A percentile compares a stretch with the other conserved stretches of the same genome.
phyloP scores from a whole-genome alignment of 2,329 filamentous ascomycete species.

The Pezicula rhizophila region DNA sequence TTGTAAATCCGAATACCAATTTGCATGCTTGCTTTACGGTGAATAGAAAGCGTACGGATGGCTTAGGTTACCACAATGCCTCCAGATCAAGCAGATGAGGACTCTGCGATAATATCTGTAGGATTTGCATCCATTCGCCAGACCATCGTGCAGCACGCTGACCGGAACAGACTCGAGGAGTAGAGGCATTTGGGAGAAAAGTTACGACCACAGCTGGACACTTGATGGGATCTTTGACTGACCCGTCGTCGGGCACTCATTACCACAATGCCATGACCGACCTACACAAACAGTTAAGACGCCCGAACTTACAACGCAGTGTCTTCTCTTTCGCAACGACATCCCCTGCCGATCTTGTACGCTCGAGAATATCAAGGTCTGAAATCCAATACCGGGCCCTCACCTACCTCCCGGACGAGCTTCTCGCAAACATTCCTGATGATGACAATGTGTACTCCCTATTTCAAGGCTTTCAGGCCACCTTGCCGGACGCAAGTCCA shows the following conservation, averaged over 20 bases:
- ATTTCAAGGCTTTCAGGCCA: slow-evolving; percentile 94
- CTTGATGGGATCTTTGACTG: slow-evolving; percentile 66
- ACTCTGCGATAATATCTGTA: slow-evolving; percentile 28
- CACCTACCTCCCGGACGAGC: slow-evolving; percentile 81
- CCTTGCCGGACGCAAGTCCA: slow-evolving; percentile 66
- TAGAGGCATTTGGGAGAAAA: slow-evolving; percentile 91
- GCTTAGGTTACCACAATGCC: slow-evolving; percentile 27
- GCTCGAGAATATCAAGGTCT: slow-evolving; percentile 79
- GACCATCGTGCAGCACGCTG: not conserved
- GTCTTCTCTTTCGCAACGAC: slow-evolving; percentile 89
- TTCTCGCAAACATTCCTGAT: slow-evolving; percentile 84
- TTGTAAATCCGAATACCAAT: not conserved
- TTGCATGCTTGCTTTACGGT: slow-evolving; percentile 21
- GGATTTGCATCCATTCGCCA: slow-evolving; percentile 4
- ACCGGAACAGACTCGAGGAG: slow-evolving; percentile 64
- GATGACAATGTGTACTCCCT: slow-evolving; percentile 81
- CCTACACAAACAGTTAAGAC: slow-evolving; percentile 81
- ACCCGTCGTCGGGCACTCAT: slow-evolving; percentile 52
- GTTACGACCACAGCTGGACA: slow-evolving; percentile 90
- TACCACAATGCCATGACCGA: slow-evolving; percentile 86
- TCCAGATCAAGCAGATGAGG: slow-evolving; percentile 23
- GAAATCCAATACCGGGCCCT: slow-evolving; percentile 95
- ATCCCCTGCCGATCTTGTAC: slow-evolving; percentile 87
- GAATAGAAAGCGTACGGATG: slow-evolving; percentile 24
- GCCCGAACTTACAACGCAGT: slow-evolving; percentile 77